A percentile compares a stretch with the other conserved stretches of the same genome.
phyloP scores from a whole-genome alignment of 1,139 yeast species.

The Sugiyamaella xylanicola region DNA sequence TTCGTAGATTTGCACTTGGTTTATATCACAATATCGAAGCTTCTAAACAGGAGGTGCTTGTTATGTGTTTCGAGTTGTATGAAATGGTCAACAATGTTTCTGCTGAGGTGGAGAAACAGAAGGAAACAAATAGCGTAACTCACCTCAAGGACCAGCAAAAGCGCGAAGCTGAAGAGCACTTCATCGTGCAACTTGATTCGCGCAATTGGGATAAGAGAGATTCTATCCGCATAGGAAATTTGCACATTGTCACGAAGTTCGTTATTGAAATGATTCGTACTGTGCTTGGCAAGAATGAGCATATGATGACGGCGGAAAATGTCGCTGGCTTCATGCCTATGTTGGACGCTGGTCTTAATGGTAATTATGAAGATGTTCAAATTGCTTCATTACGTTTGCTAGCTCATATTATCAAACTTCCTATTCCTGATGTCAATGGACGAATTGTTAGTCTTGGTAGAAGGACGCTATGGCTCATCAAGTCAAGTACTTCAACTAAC shows the following conservation, averaged over 20 bases:
- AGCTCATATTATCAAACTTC: slow-evolving; percentile 60
- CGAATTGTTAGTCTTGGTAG: slow-evolving; percentile 38
- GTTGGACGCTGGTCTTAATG: slow-evolving; percentile 58
- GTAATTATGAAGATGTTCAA: slow-evolving; percentile 75
- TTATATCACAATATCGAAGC: slow-evolving; percentile 65
- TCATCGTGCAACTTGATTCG: slow-evolving; percentile 66
- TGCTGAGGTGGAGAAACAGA: slow-evolving; percentile 34
- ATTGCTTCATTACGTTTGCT: slow-evolving; percentile 68
- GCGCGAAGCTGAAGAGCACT: slow-evolving; percentile 54
- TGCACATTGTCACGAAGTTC: slow-evolving; percentile 60
- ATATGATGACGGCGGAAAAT: slow-evolving; percentile 59
- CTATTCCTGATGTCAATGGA: slow-evolving; percentile 59
- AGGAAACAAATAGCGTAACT: slow-evolving; percentile 40
- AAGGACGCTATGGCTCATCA: slow-evolving; percentile 66
- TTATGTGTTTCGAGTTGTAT: slow-evolving; percentile 74
- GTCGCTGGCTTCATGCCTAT: slow-evolving; percentile 76
- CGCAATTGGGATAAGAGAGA: slow-evolving; percentile 59
- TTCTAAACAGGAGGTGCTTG: slow-evolving; percentile 62
- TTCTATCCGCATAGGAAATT: slow-evolving; percentile 53
- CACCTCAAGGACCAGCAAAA: slow-evolving; percentile 27
- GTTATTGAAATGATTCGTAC: slow-evolving; percentile 76
- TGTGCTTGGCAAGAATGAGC: slow-evolving; percentile 62
- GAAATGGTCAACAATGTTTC: slow-evolving; percentile 51
- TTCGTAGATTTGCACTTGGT: slow-evolving; percentile 77
- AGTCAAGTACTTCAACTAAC: slow-evolving; percentile 76